Evolutionary conservation across 257 asterid genomes (phyloP).

Genomic region (Solanum dulcamara): DNA sequence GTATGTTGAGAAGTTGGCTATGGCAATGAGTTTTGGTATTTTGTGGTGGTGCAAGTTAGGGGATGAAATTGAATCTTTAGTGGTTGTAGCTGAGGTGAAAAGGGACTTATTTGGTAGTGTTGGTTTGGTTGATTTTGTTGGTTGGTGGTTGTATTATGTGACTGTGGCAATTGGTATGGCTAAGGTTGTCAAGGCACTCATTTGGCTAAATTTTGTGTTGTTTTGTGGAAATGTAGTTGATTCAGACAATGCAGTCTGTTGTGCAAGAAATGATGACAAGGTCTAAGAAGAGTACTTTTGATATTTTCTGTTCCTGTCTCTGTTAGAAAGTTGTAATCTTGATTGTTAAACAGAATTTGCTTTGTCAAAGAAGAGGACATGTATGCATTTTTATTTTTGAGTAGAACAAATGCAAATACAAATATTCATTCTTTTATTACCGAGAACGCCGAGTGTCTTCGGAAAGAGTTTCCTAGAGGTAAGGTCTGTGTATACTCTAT

Average conservation of each 20-base stretch:
- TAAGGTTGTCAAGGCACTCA: constrained; percentile 25
- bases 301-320: neutral
- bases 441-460: neutral
- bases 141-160: constrained; percentile 64
- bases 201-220: neutral
- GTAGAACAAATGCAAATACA: neutral
- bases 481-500: neutral
- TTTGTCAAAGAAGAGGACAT: neutral
- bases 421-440: neutral
- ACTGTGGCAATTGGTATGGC: constrained; percentile 42
- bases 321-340: neutral
- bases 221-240: neutral
- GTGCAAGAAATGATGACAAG: neutral
- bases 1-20: constrained; percentile 42
- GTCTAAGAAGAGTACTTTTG: neutral
- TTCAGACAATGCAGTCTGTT: neutral
- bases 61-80: constrained; percentile 74
- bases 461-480: too few relatives aligned
- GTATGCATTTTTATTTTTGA: neutral
- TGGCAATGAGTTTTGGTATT: constrained; percentile 37
- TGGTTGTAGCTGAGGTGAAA: constrained; percentile 44
- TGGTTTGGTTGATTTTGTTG: constrained; percentile 45
- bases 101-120: constrained; percentile 28
- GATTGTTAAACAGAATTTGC: neutral
- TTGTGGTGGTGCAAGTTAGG: constrained; percentile 82